Evolutionary conservation across 169 alveolate species (phyloP).

Genomic region (Babesia ovis): DNA sequence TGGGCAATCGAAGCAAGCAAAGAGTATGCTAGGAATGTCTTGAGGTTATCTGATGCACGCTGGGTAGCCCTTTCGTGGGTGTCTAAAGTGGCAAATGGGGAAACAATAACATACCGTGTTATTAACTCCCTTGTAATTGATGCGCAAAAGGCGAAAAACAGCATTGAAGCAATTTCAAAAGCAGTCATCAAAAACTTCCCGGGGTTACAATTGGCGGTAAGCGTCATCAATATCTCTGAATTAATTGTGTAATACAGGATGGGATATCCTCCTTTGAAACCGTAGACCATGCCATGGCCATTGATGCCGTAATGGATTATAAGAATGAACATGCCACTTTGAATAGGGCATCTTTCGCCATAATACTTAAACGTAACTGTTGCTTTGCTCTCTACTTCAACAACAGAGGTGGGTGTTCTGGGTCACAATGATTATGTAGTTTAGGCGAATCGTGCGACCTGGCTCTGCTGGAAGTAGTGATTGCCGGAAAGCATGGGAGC

Average conservation of each 20-base stretch:
- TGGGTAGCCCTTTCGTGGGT: conserved; percentile 64
- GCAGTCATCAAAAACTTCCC: conserved; percentile 46
- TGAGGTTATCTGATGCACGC: conserved; percentile 27
- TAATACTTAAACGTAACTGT: conserved; percentile 12
- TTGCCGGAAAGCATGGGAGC: conserved; percentile 8
- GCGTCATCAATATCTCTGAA: background rate
- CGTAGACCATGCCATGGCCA: conserved; percentile 42
- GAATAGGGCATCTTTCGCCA: conserved; percentile 24
- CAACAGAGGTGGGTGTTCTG: conserved; percentile 34
- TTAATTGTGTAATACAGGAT: conserved; percentile 19
- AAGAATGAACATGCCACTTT: conserved; percentile 17
- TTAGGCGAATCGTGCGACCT: conserved; percentile 41
- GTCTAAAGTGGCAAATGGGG: conserved; percentile 54
- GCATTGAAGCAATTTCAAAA: conserved; percentile 23
- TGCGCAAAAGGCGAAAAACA: conserved; percentile 19
- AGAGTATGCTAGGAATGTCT: background rate
- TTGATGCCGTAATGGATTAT: conserved; percentile 39
- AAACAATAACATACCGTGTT: conserved; percentile 35
- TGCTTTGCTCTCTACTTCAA: conserved; percentile 45
- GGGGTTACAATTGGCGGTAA: conserved; percentile 52
- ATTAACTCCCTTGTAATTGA: conserved; percentile 32
- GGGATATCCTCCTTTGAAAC: conserved; percentile 40
- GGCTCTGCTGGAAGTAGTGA: conserved; percentile 36
- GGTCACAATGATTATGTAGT: background rate
- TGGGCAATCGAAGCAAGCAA: conserved; percentile 58